phyloP scores from a whole-genome alignment of 139 green algal genomes.

The Chlorella sorokiniana region DNA sequence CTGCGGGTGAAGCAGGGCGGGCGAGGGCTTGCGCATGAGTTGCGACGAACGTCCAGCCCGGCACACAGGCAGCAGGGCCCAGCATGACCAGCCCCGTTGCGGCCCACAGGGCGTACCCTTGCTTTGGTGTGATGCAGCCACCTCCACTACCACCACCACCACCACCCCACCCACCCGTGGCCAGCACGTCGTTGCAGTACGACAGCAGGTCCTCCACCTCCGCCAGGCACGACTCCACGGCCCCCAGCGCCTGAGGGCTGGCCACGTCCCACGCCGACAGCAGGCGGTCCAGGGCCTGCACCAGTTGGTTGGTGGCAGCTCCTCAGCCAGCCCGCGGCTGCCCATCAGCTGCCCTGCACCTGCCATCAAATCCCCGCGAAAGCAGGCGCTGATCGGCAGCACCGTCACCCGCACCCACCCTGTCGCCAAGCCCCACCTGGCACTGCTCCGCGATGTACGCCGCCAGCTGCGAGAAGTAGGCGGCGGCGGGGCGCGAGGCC shows the following conservation, averaged over 20 bases:
- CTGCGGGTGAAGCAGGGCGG: slow-evolving; percentile 21
- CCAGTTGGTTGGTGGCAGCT: too few relatives aligned
- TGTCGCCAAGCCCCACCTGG: slow-evolving; percentile 48
- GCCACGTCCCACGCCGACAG: slow-evolving; percentile 45
- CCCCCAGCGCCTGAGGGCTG: slow-evolving; percentile 39
- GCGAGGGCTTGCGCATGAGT: neutral
- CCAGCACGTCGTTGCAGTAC: slow-evolving; percentile 92
- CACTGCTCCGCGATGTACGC: slow-evolving; percentile 75
- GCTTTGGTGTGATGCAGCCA: neutral
- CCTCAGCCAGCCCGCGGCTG: too few relatives aligned
- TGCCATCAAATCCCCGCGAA: too few relatives aligned
- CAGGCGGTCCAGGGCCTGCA: slow-evolving; percentile 53
- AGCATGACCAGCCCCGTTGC: too few relatives aligned
- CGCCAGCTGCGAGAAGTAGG: slow-evolving; percentile 74
- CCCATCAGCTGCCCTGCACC: too few relatives aligned
- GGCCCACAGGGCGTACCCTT: too few relatives aligned
- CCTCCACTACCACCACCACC: neutral
- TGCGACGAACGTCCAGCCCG: neutral
- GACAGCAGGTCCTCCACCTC: slow-evolving; percentile 94
- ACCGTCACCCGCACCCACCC: neutral
- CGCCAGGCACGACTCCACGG: slow-evolving; percentile 81
- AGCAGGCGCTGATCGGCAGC: too few relatives aligned
- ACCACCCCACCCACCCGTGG: slow-evolving; percentile 53
- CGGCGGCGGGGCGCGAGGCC: slow-evolving; percentile 46
- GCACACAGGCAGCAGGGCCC: too few relatives aligned